Percentiles rank a stretch among this genome's conserved stretches.
Conservation (phyloP, 2,329 filamentous ascomycete species). For the Alternaria solani region DNA sequence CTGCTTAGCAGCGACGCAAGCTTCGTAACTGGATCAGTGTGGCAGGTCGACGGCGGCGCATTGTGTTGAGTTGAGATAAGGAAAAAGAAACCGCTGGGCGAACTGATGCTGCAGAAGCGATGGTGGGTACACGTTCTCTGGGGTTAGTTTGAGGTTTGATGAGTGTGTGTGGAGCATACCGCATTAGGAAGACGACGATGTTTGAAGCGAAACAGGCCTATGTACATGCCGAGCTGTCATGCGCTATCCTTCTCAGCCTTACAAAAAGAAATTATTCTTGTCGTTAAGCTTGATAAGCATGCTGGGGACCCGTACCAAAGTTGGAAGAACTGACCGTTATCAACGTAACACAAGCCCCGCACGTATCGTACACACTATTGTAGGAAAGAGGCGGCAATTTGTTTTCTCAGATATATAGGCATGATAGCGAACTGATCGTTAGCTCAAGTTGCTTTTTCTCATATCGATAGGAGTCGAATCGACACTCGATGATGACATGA, state of each 20-base stretch:
- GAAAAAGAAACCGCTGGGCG: background rate
- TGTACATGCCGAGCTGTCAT: background rate
- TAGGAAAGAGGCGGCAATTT: background rate
- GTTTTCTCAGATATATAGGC: background rate
- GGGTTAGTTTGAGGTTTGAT: background rate
- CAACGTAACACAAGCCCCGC: background rate
- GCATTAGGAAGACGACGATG: background rate
- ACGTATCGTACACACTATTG: background rate
- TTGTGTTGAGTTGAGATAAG: constrained; percentile 18
- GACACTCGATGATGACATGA: background rate
- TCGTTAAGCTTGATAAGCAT: background rate
- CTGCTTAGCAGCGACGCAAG: constrained; percentile 28
- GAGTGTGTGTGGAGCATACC: background rate
- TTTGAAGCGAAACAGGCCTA: background rate
- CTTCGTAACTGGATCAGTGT: constrained; percentile 26
- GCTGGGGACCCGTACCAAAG: background rate
- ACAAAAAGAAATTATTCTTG: background rate
- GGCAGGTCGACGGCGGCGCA: constrained; percentile 28
- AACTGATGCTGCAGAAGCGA: background rate
- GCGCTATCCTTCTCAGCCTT: background rate
- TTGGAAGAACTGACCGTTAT: background rate
- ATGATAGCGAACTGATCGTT: background rate
- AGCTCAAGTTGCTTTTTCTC: background rate
- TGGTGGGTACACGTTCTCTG: background rate
- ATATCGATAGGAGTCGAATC: background rate